Evolutionary conservation across 768 basidiomycete genomes (phyloP), one percentile per base, ranked within the genome.

Genomic region (Tylopilus felleus): DNA sequence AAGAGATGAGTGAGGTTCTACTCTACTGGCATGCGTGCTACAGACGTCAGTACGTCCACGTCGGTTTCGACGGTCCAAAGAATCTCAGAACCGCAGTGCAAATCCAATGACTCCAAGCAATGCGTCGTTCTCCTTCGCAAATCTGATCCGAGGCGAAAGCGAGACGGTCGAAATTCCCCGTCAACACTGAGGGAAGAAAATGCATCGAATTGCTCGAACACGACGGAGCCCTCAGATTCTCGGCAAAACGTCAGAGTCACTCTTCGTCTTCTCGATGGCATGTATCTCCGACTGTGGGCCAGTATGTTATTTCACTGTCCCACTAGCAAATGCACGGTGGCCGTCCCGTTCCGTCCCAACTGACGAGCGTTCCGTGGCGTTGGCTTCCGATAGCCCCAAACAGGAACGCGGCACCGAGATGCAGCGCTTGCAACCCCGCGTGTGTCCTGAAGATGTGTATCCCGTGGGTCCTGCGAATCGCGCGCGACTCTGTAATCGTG

Each of bases 111-210:
- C 47, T n/a, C n/a, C n/a, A 45, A 45, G 22, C 39, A 12, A 3
- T 28, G 4, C 44, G n/a, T 27, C 17, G 22, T 38, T 45, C 40
- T 7, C 23, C 31, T 53, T 43, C 19, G 59, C 52, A 52, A 61
- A 61, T 63, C 59, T 58, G 63, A 62, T 63, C 55, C 60, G 63
- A 61, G 59, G 62, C 17, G 40, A 57, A 57, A 28, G 17, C 36
- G 21, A 16, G 39, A 44, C 46, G 41, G 48, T n/a, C 25, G 28
- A 31, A 49, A 36, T 51, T 38, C 28, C n/a, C 46, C 31, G 36
- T 44, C 23, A 6, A 27, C 13, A n/a, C n/a, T n/a, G n/a, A n/a
- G n/a, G n/a, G n/a, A n/a, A n/a, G n/a, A n/a, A n/a, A n/a, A n/a
- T n/a, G n/a, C n/a, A n/a, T n/a, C n/a, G n/a, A n/a, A n/a, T n/a